Base-by-base conservation (phyloP, 306 rosid genomes). In the Benincasa hispida region DNA sequence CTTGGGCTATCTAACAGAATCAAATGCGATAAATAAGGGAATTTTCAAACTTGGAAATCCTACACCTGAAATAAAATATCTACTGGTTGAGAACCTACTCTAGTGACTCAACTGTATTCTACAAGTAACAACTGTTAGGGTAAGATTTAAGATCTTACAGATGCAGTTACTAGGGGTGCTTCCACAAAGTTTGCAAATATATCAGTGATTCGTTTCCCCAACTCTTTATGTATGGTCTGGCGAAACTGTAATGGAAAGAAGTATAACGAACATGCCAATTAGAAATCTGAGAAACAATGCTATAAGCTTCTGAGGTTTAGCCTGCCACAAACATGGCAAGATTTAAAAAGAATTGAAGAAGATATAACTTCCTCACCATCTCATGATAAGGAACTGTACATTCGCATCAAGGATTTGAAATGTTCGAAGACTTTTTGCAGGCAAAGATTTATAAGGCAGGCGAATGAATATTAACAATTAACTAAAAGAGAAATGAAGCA, bases 121-220 rank as follows among this genome's bases (percentile, higher is more conserved):
- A 72, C 2, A 45, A 45, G 51, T 45, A 45, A 45, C 79, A 47
- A 80, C 60, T 27, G 79, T 70, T 67, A 76, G 58, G 81, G 78
- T 42, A 32, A 22, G 50, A 78, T n/a, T n/a, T n/a, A 78, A 75
- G 78, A 79, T 81, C 97, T 86, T 92, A 95, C 98, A 0, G 99
- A 95, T 76, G 98, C 99, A 39, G 99, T 95, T 78, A 98, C 99
- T 86, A 95, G 85, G 81, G 99, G 97, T 78, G 77, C 82, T 39
- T 87, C 76, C 74, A 85, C 87, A 86, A 95, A 89, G 80, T 89
- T 79, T 63, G 87, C 63, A 84, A 95, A 95, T 50, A 95, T 74
- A 73, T 92, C 96, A 75, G 89, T 88, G 91, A 90, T 90, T 77
- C 96, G 79, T 85, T 89, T 89, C 78, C 99, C 99, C 85, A 95